Base-by-base conservation (phyloP, 2,329 filamentous ascomycete species). In the Bipolaris cookei region DNA sequence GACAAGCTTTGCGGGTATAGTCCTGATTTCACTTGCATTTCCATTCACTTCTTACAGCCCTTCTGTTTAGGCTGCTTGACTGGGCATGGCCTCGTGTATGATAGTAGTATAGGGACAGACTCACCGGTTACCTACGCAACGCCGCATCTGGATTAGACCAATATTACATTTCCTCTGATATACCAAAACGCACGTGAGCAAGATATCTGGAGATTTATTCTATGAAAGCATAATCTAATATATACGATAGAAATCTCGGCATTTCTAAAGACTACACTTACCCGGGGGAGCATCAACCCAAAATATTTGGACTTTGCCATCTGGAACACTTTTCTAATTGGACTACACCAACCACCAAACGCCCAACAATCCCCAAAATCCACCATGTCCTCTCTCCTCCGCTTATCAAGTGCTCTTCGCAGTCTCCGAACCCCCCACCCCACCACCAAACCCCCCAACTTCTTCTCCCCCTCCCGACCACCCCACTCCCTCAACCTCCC, bases 391-490 rank as follows among this genome's bases (percentile, higher is more conserved):
- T 48, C 58, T 35, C 44, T 56, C 11, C 43, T 58, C 44, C 51
- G 56, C 48, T 51, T 59, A 4, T 47, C 48, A n/a, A 28, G 61
- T 43, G 48, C 62, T 11, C 35, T 61, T 39, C 63, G 65, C 11
- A 50, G 61, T 11, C 32, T 43, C 21, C 28, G 35, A 42, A 39
- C 48, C 20, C 52, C n/a, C n/a, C n/a, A n/a, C n/a, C n/a, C 41
- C 43, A 47, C 58, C 51, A 59, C 63, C 20, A 54, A 55, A 20
- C 42, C 57, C n/a, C 50, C 61, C 45, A 58, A 65, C 43, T 69
- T 67, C 62, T 68, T 68, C 62, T 58, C 51, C 21, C 52, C 62
- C 38, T 57, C 61, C 16, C 56, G 52, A 8, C 57, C 59, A 21
- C 34, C 39, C 32, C 56, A 23, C 8, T 43, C 45, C 30, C 25